These are phyloP conservation scores for Aspergillus thermomutatus DNA, from an alignment of 2,329 filamentous ascomycete genomes.

Conservation along the genomic window DNA sequence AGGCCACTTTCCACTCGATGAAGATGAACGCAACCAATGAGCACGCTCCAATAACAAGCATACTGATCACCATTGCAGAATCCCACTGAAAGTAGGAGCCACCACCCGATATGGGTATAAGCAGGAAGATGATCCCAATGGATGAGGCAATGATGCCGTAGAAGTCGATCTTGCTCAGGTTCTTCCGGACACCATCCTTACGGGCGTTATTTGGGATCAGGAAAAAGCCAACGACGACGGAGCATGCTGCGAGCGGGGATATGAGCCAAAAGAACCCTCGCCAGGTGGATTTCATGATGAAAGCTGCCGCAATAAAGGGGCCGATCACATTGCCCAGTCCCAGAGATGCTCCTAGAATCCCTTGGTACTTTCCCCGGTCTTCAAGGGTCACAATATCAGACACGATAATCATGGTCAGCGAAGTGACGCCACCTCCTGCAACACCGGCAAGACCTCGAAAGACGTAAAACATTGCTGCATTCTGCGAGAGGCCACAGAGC, in stretches of 20 bases:
- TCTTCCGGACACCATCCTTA: constrained; percentile 46
- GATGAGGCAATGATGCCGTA: constrained; percentile 55
- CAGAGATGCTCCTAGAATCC: constrained; percentile 44
- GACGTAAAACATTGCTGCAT: constrained; percentile 57
- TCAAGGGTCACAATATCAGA: constrained; percentile 59
- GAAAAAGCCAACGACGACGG: constrained; percentile 47
- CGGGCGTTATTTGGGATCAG: constrained; percentile 52
- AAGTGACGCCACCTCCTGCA: constrained; percentile 60
- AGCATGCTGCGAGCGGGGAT: constrained; percentile 49
- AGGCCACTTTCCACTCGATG: constrained; percentile 54
- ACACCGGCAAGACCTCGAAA: constrained; percentile 60
- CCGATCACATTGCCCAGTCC: constrained; percentile 47
- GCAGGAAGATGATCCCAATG: constrained; percentile 55
- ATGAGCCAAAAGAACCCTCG: constrained; percentile 51
- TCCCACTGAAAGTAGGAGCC: constrained; percentile 56
- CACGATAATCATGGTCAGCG: constrained; percentile 60
- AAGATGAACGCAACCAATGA: constrained; percentile 50
- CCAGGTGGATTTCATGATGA: constrained; percentile 44
- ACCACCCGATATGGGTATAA: constrained; percentile 63
- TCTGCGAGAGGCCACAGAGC: constrained; percentile 56
- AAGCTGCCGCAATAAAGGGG: constrained; percentile 47
- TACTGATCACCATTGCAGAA: constrained; percentile 57
- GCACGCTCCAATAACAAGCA: constrained; percentile 52
- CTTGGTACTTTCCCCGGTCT: constrained; percentile 56
- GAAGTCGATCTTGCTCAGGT: constrained; percentile 57